These are phyloP conservation scores for Brassica cretica DNA, from an alignment of 345 rosid genomes.

Conservation along the genomic window DNA sequence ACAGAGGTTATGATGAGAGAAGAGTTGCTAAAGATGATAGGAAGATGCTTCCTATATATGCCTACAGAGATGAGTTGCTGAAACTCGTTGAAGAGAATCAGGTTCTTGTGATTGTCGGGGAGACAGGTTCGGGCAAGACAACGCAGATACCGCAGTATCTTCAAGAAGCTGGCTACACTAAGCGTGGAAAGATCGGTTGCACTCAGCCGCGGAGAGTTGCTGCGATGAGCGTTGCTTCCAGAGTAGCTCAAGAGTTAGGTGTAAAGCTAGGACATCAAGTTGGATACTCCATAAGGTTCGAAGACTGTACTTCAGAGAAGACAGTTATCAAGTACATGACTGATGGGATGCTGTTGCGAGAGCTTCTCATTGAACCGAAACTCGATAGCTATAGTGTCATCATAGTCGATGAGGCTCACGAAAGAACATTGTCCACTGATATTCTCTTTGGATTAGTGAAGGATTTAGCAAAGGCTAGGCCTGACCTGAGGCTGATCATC, in stretches of 20 bases:
- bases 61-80: constrained; percentile 65
- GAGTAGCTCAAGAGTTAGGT: constrained; percentile 92
- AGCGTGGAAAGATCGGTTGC: constrained; percentile 82
- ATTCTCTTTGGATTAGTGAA: constrained; percentile 44
- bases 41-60: constrained; percentile 69
- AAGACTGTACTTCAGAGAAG: constrained; percentile 91
- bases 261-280: constrained; percentile 94
- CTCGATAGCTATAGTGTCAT: constrained; percentile 80
- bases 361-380: constrained; percentile 85
- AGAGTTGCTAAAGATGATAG: constrained; percentile 50
- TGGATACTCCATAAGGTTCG: constrained; percentile 93
- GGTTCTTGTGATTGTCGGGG: constrained; percentile 93
- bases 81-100: constrained; percentile 66
- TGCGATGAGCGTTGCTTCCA: constrained; percentile 92
- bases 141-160: constrained; percentile 94
- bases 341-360: constrained; percentile 92
- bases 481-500: constrained; percentile 77
- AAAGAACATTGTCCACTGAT: constrained; percentile 92
- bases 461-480: constrained; percentile 76
- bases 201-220: constrained; percentile 96
- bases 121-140: constrained; percentile 96
- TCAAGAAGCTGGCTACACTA: constrained; percentile 85
- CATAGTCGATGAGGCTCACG: constrained; percentile 96
- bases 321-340: constrained; percentile 92
- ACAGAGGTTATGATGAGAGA: background rate